These are phyloP conservation scores for Coprinopsis sp. DNA, from an alignment of 768 basidiomycete species.

Conservation along the genomic window DNA sequence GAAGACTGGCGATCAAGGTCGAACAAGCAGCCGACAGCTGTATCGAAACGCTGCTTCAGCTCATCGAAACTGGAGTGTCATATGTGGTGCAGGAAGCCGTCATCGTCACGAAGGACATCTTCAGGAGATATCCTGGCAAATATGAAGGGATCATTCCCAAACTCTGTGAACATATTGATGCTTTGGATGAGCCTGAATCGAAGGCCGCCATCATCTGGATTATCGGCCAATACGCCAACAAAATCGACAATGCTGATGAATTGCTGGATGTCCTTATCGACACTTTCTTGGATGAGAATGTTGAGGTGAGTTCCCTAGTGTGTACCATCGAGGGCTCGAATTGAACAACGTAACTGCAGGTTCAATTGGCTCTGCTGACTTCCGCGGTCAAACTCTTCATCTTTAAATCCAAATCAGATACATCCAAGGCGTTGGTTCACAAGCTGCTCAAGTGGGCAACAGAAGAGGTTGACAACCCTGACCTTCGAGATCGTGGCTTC, in stretches of 20 bases:
- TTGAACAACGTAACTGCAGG: constrained; percentile 45
- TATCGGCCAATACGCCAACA: constrained; percentile 91
- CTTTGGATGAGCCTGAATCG: constrained; percentile 91
- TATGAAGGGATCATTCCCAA: constrained; percentile 96
- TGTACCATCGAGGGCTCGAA: not conserved
- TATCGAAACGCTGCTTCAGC: constrained; percentile 77
- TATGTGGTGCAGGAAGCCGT: constrained; percentile 98
- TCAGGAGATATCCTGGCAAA: constrained; percentile 92
- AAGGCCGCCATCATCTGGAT: constrained; percentile 99
- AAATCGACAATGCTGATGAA: constrained; percentile 94
- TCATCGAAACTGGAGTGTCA: constrained; percentile 89
- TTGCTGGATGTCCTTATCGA: constrained; percentile 88
- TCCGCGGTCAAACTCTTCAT: constrained; percentile 96
- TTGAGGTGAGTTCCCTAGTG: constrained; percentile 58
- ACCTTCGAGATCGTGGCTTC: constrained; percentile 93
- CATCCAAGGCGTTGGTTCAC: constrained; percentile 84
- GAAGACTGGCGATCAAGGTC: constrained; percentile 97
- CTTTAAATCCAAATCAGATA: constrained; percentile 78
- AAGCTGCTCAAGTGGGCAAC: constrained; percentile 97
- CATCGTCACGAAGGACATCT: constrained; percentile 97
- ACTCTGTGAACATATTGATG: constrained; percentile 88
- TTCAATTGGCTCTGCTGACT: constrained; percentile 91
- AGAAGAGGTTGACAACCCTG: constrained; percentile 97
- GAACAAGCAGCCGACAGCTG: constrained; percentile 83
- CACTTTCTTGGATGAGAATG: constrained; percentile 88